Percentiles rank a stretch among this genome's conserved stretches.
These are phyloP conservation scores for Hevea brasiliensis DNA, from an alignment of 345 rosid species.

Conservation along the genomic window DNA sequence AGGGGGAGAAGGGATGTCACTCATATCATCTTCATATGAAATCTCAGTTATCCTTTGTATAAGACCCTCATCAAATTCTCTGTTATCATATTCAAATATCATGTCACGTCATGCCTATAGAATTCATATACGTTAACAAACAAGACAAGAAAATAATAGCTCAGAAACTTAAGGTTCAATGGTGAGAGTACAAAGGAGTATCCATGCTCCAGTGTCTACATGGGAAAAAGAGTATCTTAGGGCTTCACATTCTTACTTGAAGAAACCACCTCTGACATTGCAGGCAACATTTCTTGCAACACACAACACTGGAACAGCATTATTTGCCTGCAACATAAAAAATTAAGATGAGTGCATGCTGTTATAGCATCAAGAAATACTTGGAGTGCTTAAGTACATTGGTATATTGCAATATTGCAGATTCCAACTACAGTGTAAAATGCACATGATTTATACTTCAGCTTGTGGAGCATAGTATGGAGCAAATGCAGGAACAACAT, in stretches of 20 bases:
- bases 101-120: slow-evolving; percentile 13
- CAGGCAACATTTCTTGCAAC: slow-evolving; percentile 97
- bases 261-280: slow-evolving; percentile 94
- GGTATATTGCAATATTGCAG: slow-evolving; percentile 15
- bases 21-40: slow-evolving; percentile 77
- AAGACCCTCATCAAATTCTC: slow-evolving; percentile 93
- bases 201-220: background rate
- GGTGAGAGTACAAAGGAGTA: background rate
- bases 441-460: slow-evolving; percentile 58
- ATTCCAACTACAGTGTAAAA: slow-evolving; percentile 21
- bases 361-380: slow-evolving; percentile 7
- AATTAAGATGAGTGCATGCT: slow-evolving; percentile 25
- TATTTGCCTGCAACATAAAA: slow-evolving; percentile 56
- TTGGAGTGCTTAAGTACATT: background rate
- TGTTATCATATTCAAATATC: slow-evolving; percentile 41
- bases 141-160: slow-evolving; percentile 11
- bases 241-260: slow-evolving; percentile 56
- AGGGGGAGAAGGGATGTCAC: slow-evolving; percentile 76
- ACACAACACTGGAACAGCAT: slow-evolving; percentile 78
- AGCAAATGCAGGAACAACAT: slow-evolving; percentile 98
- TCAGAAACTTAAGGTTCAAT: slow-evolving; percentile 12
- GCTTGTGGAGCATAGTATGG: slow-evolving; percentile 98
- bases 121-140: slow-evolving; percentile 16
- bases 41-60: slow-evolving; percentile 71
- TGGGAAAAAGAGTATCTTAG: background rate